These are phyloP conservation scores for Penicillium digitatum DNA, from an alignment of 2,329 filamentous ascomycete genomes.

Conservation along the genomic window DNA sequence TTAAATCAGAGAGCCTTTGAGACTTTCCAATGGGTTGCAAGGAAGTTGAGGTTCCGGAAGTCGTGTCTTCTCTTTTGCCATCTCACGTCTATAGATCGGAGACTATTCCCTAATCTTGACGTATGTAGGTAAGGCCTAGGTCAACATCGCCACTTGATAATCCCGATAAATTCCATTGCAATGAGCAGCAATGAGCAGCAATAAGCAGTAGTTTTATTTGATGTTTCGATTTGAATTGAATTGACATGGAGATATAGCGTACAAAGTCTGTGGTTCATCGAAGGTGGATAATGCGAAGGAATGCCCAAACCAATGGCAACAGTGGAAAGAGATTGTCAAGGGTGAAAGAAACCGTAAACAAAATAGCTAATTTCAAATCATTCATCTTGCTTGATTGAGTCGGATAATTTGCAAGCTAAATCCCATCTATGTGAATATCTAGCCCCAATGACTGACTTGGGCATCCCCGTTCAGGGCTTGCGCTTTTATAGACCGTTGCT, in stretches of 20 bases:
- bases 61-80: background rate
- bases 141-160: conserved; percentile 15
- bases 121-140: conserved; percentile 16
- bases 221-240: background rate
- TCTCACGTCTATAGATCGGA: conserved; percentile 7
- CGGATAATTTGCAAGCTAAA: background rate
- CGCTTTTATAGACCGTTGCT: background rate
- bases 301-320: background rate
- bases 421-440: background rate
- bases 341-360: background rate
- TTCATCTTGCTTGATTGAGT: background rate
- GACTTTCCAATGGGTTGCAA: background rate
- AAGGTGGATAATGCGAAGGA: background rate
- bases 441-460: background rate
- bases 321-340: background rate
- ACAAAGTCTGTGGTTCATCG: background rate
- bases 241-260: background rate
- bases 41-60: background rate
- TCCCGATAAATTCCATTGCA: conserved; percentile 5
- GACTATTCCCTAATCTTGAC: conserved; percentile 21
- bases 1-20: background rate
- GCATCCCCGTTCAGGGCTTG: too few species aligned
- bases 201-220: background rate
- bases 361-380: background rate
- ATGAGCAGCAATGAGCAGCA: background rate